phyloP scores from a whole-genome alignment of 73 alveolate species.

The Breviolum minutum region DNA sequence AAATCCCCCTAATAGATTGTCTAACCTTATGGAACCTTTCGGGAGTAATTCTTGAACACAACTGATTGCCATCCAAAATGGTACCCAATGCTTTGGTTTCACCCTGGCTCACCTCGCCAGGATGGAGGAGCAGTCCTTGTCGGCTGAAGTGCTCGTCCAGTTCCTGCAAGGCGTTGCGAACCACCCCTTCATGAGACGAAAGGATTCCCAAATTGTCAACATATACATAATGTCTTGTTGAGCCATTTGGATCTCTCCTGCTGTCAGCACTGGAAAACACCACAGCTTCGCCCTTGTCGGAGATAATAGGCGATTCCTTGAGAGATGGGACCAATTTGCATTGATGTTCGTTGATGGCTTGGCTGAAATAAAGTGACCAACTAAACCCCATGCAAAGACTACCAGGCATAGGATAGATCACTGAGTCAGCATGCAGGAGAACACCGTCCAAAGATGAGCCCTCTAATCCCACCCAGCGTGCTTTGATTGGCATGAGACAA shows the following conservation, averaged over 20 bases:
- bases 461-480: neutral
- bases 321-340: neutral
- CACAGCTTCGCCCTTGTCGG: neutral
- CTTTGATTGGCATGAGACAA: neutral
- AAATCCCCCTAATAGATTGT: neutral
- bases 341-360: neutral
- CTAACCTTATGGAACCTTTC: neutral
- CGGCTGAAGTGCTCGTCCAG: neutral
- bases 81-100: neutral
- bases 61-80: neutral
- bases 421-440: neutral
- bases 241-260: neutral
- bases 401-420: neutral
- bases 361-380: conserved; percentile 31
- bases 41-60: neutral
- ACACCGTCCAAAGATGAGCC: neutral
- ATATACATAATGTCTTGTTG: conserved; percentile 19
- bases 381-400: neutral
- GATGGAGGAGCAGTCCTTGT: neutral
- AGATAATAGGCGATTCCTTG: neutral
- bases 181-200: neutral
- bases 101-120: neutral
- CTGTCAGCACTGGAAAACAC: neutral
- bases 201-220: conserved; percentile 44
- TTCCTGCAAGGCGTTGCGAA: neutral